phyloP scores from a whole-genome alignment of 805 yeast species.

The Jamesozyma piceae region DNA sequence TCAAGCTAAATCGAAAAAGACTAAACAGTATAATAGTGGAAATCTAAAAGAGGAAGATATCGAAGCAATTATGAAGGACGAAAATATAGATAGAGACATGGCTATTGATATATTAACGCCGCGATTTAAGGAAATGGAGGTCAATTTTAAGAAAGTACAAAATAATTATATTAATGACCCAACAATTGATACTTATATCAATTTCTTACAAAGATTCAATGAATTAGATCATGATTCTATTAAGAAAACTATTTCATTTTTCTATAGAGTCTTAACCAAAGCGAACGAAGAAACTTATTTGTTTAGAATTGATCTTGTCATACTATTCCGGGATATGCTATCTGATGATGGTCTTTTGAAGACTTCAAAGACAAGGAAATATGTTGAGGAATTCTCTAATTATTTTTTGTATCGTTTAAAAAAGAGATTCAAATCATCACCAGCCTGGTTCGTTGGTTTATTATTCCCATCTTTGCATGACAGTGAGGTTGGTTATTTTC shows the following conservation, averaged over 20 bases:
- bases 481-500: constrained; percentile 39
- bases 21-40: constrained; percentile 14
- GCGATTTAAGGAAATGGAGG: constrained; percentile 7
- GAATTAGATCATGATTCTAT: constrained; percentile 56
- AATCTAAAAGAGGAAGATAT: constrained; percentile 26
- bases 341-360: constrained; percentile 42
- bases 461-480: constrained; percentile 52
- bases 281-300: constrained; percentile 49
- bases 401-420: constrained; percentile 56
- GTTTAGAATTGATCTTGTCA: constrained; percentile 67
- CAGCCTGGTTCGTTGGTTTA: constrained; percentile 50
- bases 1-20: constrained; percentile 35
- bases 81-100: constrained; percentile 26
- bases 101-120: constrained; percentile 24
- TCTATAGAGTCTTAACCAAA: constrained; percentile 60
- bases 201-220: constrained; percentile 47
- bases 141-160: constrained; percentile 19
- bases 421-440: constrained; percentile 41
- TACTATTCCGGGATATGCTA: constrained; percentile 44
- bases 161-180: constrained; percentile 34
- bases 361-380: constrained; percentile 40
- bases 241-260: constrained; percentile 55
- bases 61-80: constrained; percentile 30
- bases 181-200: constrained; percentile 57
- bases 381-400: constrained; percentile 54